Percentiles rank a stretch among this genome's conserved stretches.
Evolutionary conservation across 176 grass and related monocot species (phyloP).

Genomic region (Triticum monococcum): DNA sequence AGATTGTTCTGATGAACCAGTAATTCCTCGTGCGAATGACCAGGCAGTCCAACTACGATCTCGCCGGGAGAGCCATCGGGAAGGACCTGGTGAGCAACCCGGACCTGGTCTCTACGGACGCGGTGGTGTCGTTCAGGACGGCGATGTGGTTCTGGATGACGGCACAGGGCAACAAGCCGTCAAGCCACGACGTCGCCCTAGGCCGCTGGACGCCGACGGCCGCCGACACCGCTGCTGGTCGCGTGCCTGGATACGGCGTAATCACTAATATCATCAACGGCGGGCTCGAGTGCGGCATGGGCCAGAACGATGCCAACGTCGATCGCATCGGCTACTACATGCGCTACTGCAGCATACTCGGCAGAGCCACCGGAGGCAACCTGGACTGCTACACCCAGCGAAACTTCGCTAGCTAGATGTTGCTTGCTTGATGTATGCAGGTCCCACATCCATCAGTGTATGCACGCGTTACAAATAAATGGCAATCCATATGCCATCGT

Average conservation of each 20-base stretch:
- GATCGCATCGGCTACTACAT: constrained; percentile 57
- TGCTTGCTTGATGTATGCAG: background rate
- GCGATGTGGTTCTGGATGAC: constrained; percentile 68
- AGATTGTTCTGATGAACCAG: background rate
- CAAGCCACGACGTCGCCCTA: constrained; percentile 44
- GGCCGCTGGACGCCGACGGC: constrained; percentile 35
- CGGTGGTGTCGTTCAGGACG: constrained; percentile 58
- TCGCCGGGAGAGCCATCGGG: constrained; percentile 35
- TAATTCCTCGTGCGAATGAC: background rate
- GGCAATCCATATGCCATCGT: background rate
- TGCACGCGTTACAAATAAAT: background rate
- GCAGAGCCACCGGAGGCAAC: constrained; percentile 32
- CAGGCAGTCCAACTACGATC: constrained; percentile 55
- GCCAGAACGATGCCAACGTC: background rate
- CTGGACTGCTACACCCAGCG: constrained; percentile 48
- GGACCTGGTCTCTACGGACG: constrained; percentile 35
- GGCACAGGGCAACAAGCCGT: constrained; percentile 54
- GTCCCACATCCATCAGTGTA: background rate
- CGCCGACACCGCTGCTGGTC: constrained; percentile 21
- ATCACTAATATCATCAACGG: constrained; percentile 85
- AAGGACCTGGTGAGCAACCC: constrained; percentile 56
- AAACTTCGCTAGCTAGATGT: constrained; percentile 17
- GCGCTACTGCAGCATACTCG: constrained; percentile 55
- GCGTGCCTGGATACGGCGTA: constrained; percentile 46
- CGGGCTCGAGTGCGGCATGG: constrained; percentile 49